Conservation (phyloP, 2,329 filamentous ascomycete genomes). For the Trichoderma cornu-damae region DNA sequence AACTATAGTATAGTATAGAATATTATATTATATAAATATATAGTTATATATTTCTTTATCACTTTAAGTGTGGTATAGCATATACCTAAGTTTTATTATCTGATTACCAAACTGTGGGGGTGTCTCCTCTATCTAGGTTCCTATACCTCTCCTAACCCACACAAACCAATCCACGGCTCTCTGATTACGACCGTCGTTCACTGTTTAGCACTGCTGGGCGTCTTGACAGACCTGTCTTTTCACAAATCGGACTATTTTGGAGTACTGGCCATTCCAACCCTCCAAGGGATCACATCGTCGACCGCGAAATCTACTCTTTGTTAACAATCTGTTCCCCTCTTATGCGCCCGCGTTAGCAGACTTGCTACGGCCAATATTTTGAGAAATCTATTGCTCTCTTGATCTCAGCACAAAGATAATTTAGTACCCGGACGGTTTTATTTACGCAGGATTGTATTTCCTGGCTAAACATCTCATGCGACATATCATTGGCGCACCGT, state of each 20-base stretch:
- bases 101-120: slow-evolving; percentile 9
- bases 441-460: neutral
- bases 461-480: neutral
- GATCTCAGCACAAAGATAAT: neutral
- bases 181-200: slow-evolving; percentile 1
- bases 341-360: slow-evolving; percentile 1
- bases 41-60: too few species aligned
- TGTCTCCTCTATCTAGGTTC: neutral
- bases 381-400: neutral
- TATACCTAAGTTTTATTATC: neutral
- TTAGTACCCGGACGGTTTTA: neutral
- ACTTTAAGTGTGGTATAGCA: neutral
- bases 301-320: neutral
- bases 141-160: slow-evolving; percentile 12
- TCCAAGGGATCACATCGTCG: neutral
- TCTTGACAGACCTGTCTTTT: neutral
- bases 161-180: slow-evolving; percentile 3
- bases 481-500: neutral
- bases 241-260: neutral
- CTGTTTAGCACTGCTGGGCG: neutral
- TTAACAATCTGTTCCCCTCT: neutral
- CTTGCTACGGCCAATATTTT: neutral
- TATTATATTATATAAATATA: too few species aligned
- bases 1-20: too few species aligned
- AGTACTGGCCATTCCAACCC: neutral